These are phyloP conservation scores for Lepidium sativum DNA, from an alignment of 345 rosid species.

Conservation along the genomic window DNA sequence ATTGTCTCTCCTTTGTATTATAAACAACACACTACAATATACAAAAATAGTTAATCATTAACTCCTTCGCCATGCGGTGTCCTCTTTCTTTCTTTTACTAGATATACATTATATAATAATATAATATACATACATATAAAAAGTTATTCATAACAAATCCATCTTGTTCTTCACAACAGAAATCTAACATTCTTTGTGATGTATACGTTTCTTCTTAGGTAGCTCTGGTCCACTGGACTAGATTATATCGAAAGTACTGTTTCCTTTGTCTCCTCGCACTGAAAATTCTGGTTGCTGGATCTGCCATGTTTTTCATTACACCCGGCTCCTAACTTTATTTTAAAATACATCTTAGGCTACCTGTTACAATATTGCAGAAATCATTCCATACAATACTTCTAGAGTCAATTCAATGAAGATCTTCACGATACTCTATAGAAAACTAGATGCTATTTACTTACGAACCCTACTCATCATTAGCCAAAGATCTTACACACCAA, in stretches of 20 bases:
- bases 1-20: too few species aligned
- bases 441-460: neutral
- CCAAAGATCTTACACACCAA: slow-evolving; percentile 53
- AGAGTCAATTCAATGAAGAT: slow-evolving; percentile 1
- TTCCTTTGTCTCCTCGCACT: neutral
- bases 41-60: too few species aligned
- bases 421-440: neutral
- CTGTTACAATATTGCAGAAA: neutral
- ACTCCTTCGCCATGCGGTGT: too few species aligned
- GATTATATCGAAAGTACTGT: neutral
- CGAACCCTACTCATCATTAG: slow-evolving; percentile 35
- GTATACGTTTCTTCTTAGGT: neutral
- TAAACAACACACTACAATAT: too few species aligned
- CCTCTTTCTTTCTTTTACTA: too few species aligned
- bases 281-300: neutral
- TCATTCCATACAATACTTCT: neutral
- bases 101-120: too few species aligned
- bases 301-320: neutral
- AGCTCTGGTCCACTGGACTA: neutral
- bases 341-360: neutral
- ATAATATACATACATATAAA: too few species aligned
- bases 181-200: slow-evolving; percentile 1
- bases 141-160: too few species aligned
- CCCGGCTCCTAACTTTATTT: slow-evolving; percentile 8
- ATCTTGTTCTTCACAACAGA: slow-evolving; percentile 7